A percentile compares a stretch with the other conserved stretches of the same genome.
These are phyloP conservation scores for Lachancea fermentati DNA, from an alignment of 805 yeast species.

Conservation along the genomic window DNA sequence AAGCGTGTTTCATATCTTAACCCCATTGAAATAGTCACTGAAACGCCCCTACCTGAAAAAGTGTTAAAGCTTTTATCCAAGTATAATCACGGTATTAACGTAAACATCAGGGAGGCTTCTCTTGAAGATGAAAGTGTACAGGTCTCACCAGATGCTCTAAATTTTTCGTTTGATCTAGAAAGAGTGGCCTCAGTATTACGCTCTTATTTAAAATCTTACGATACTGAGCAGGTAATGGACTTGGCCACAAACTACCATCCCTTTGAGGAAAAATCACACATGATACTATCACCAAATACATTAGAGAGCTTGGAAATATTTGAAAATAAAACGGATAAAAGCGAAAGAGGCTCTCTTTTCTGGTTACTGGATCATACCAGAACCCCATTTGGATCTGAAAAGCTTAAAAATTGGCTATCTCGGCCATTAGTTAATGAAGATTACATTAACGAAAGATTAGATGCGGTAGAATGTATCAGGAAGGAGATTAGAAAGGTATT, in stretches of 20 bases:
- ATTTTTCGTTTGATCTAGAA: slow-evolving; percentile 17
- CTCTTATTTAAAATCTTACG: slow-evolving; percentile 56
- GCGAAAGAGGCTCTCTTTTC: slow-evolving; percentile 60
- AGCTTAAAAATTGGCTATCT: slow-evolving; percentile 66
- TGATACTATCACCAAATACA: slow-evolving; percentile 60
- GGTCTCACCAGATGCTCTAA: slow-evolving; percentile 28
- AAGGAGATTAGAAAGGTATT: slow-evolving; percentile 35
- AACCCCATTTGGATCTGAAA: slow-evolving; percentile 69
- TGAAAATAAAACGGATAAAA: slow-evolving; percentile 51
- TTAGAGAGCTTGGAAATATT: slow-evolving; percentile 72
- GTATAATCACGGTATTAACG: slow-evolving; percentile 26
- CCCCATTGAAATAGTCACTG: slow-evolving; percentile 64
- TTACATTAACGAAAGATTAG: slow-evolving; percentile 53
- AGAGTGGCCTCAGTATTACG: slow-evolving; percentile 40
- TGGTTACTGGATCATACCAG: slow-evolving; percentile 80
- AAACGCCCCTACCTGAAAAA: slow-evolving; percentile 7
- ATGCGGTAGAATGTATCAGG: slow-evolving; percentile 50
- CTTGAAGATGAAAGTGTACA: slow-evolving; percentile 11
- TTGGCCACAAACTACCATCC: slow-evolving; percentile 45
- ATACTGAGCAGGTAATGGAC: slow-evolving; percentile 50
- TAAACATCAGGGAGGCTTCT: slow-evolving; percentile 1
- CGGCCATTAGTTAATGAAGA: slow-evolving; percentile 57
- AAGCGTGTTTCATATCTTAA: slow-evolving; percentile 67
- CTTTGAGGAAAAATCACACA: slow-evolving; percentile 39
- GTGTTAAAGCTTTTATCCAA: slow-evolving; percentile 37